Conservation (phyloP, 1,284 basidiomycete genomes). For the Cystobasidium sp. region DNA sequence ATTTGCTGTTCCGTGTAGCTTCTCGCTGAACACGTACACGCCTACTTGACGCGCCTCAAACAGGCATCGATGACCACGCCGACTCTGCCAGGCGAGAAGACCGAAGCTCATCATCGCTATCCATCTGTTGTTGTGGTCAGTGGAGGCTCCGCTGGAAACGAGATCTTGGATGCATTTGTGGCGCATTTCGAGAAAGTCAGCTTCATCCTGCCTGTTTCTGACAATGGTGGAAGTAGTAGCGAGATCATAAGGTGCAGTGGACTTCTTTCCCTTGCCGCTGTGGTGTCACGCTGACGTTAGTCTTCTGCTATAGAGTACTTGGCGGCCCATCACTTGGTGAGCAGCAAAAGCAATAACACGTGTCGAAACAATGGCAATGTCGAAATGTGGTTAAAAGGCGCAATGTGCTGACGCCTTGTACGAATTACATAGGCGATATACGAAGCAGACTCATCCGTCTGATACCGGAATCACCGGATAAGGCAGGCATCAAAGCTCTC, state of each 20-base stretch:
- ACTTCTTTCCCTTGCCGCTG: conserved; percentile 53
- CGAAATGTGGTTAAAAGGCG: too few relatives aligned
- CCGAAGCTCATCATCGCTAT: background rate
- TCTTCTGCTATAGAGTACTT: background rate
- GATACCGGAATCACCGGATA: conserved; percentile 56
- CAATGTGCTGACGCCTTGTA: too few relatives aligned
- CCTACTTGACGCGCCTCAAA: background rate
- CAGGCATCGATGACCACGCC: conserved; percentile 8
- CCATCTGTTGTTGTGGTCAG: conserved; percentile 58
- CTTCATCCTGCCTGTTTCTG: conserved; percentile 60
- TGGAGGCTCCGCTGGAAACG: conserved; percentile 63
- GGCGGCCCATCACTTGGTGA: conserved; percentile 2
- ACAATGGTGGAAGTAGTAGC: conserved; percentile 61
- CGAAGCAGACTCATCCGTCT: conserved; percentile 63
- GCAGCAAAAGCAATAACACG: conserved; percentile 13
- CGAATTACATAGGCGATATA: conserved; percentile 56
- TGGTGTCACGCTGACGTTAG: conserved; percentile 28
- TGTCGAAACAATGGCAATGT: background rate
- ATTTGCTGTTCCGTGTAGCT: too few relatives aligned
- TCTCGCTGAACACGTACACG: background rate
- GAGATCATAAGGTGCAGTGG: conserved; percentile 58
- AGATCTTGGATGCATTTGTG: conserved; percentile 61
- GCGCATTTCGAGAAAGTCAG: conserved; percentile 29
- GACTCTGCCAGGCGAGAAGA: background rate
- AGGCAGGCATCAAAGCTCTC: conserved; percentile 47